Conservation (phyloP, 257 asterid species). For the Solanum ossicruentum region DNA sequence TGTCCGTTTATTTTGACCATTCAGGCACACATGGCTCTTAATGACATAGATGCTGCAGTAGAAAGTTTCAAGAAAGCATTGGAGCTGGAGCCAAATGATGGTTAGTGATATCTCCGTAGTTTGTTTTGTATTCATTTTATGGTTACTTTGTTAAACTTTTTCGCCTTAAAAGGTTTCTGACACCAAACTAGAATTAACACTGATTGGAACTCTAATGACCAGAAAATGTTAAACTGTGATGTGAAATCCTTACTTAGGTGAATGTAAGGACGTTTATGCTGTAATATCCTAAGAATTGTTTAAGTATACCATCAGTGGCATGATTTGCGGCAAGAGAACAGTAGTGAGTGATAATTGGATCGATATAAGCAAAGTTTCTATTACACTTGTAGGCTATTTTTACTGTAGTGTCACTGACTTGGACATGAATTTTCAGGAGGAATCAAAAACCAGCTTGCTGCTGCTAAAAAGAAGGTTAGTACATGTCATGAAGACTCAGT, state of each 20-base stretch:
- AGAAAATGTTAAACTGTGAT: not conserved
- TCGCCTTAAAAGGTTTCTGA: not conserved
- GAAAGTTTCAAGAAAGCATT: constrained; percentile 81
- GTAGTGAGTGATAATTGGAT: not conserved
- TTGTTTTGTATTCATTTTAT: not conserved
- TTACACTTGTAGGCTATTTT: not conserved
- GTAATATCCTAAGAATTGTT: not conserved
- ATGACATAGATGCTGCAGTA: constrained; percentile 82
- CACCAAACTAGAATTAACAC: not conserved
- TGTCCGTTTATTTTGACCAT: not conserved
- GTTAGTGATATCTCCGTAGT: constrained; percentile 24
- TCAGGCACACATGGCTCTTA: constrained; percentile 90
- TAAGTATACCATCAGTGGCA: not conserved
- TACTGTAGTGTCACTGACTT: not conserved
- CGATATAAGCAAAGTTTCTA: not conserved
- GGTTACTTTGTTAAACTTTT: not conserved
- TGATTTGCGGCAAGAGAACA: not conserved
- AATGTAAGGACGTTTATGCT: not conserved
- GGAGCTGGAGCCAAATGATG: constrained; percentile 92
- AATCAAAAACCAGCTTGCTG: constrained; percentile 64
- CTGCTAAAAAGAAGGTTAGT: constrained; percentile 76
- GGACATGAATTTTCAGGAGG: constrained; percentile 36
- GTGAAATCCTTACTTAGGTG: not conserved
- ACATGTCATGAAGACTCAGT: not conserved
- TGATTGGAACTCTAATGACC: not conserved